A percentile compares a stretch with the other conserved stretches of the same genome.
Conservation (phyloP, 768 basidiomycete species). For the Russula griseocarnosa region DNA sequence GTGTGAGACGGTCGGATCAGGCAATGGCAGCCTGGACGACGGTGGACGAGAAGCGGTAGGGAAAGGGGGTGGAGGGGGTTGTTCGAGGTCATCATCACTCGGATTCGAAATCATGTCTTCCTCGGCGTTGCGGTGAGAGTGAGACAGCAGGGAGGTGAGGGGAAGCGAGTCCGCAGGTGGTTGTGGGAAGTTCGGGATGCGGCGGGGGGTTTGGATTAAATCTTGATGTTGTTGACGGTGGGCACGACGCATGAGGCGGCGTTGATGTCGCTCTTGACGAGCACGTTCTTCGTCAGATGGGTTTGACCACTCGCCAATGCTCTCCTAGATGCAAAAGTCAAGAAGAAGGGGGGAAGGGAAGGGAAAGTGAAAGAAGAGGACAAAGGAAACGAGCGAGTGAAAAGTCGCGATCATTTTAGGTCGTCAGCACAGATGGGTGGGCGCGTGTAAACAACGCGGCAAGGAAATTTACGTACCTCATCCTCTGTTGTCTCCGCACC, state of each 20-base stretch:
- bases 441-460: conserved; percentile 25
- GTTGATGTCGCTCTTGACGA: conserved; percentile 59
- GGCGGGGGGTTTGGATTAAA: conserved; percentile 56
- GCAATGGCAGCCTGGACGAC: conserved; percentile 56
- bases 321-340: conserved; percentile 41
- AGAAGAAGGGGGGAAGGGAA: conserved; percentile 17
- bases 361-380: conserved; percentile 15
- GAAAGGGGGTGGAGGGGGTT: conserved; percentile 10
- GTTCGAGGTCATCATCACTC: conserved; percentile 60
- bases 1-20: conserved; percentile 62
- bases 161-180: conserved; percentile 54
- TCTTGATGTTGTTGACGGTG: conserved; percentile 38
- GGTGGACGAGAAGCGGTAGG: conserved; percentile 32
- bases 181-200: conserved; percentile 74
- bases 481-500: conserved; percentile 55
- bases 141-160: conserved; percentile 35
- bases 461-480: conserved; percentile 47
- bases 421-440: neutral
- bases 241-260: conserved; percentile 52
- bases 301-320: conserved; percentile 86
- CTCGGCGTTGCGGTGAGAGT: conserved; percentile 35
- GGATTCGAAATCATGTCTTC: conserved; percentile 84
- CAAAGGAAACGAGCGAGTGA: conserved; percentile 1
- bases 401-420: conserved; percentile 13
- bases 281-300: conserved; percentile 87